phyloP scores from a whole-genome alignment of 2,329 filamentous ascomycete species.

The Colletotrichum phormii region DNA sequence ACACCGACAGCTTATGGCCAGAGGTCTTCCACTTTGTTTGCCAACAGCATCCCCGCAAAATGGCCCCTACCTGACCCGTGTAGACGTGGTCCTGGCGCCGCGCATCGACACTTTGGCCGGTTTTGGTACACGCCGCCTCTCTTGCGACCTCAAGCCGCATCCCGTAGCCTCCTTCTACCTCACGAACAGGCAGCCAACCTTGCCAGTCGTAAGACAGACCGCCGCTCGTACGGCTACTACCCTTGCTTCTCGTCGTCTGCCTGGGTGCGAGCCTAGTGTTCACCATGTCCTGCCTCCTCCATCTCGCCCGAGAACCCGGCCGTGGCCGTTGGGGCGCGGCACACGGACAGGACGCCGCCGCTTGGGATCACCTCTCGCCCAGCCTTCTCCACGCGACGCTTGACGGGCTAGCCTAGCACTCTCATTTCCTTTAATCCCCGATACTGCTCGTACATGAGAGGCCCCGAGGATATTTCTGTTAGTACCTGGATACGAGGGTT shows the following conservation, averaged over 20 bases:
- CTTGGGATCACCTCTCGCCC: slow-evolving; percentile 10
- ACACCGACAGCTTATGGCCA: neutral
- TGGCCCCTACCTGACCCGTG: neutral
- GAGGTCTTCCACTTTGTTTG: neutral
- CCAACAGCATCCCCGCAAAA: slow-evolving; percentile 18
- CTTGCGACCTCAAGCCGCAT: slow-evolving; percentile 19
- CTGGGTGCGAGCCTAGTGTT: neutral
- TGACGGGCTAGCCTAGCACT: slow-evolving; percentile 5
- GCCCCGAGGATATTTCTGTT: neutral
- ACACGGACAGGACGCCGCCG: slow-evolving; percentile 23
- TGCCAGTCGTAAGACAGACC: slow-evolving; percentile 15
- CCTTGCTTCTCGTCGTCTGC: slow-evolving; percentile 27
- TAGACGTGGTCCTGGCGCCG: slow-evolving; percentile 2
- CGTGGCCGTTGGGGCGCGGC: slow-evolving; percentile 23
- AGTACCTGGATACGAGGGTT: neutral
- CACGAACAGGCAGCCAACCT: neutral
- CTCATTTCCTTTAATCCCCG: slow-evolving; percentile 21
- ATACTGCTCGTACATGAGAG: slow-evolving; percentile 9
- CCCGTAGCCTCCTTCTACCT: neutral
- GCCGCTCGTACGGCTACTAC: neutral
- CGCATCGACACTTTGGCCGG: slow-evolving; percentile 14
- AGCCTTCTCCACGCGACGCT: slow-evolving; percentile 16
- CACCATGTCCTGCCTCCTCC: neutral
- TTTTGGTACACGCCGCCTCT: neutral
- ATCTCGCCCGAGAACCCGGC: slow-evolving; percentile 26